Percentiles rank a stretch among this genome's conserved stretches.
Conservation (phyloP, 306 rosid genomes). For the Casuarina cunninghamiana region DNA sequence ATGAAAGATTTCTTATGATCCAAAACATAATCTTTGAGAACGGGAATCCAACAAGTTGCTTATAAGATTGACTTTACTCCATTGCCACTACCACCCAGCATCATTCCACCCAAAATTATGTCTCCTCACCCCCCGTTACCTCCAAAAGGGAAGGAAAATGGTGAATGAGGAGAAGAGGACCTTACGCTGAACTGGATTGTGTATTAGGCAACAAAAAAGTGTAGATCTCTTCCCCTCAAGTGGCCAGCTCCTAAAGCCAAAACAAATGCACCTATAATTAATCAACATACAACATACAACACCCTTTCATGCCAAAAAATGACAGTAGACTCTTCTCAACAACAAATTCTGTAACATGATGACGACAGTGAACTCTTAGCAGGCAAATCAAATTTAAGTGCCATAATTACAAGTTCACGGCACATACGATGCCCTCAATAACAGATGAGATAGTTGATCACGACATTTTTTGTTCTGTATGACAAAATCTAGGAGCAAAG, state of each 20-base stretch:
- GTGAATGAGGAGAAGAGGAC: not conserved
- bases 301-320: not conserved
- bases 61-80: not conserved
- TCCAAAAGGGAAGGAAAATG: too few species aligned
- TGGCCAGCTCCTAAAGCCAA: not conserved
- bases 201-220: not conserved
- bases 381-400: not conserved
- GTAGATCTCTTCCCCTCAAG: not conserved
- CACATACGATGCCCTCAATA: constrained; percentile 12
- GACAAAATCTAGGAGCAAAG: not conserved
- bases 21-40: not conserved
- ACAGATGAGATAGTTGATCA: not conserved
- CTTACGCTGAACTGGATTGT: not conserved
- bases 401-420: not conserved
- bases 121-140: not conserved
- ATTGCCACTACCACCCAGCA: not conserved
- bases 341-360: not conserved
- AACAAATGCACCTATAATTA: not conserved
- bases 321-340: too few species aligned
- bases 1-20: not conserved
- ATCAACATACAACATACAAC: not conserved
- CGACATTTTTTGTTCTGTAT: not conserved
- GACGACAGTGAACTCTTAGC: not conserved
- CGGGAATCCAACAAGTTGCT: not conserved
- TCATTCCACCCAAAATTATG: not conserved